phyloP scores from a whole-genome alignment of 1,284 basidiomycete species.

The Cutaneotrichosporon arboriforme region DNA sequence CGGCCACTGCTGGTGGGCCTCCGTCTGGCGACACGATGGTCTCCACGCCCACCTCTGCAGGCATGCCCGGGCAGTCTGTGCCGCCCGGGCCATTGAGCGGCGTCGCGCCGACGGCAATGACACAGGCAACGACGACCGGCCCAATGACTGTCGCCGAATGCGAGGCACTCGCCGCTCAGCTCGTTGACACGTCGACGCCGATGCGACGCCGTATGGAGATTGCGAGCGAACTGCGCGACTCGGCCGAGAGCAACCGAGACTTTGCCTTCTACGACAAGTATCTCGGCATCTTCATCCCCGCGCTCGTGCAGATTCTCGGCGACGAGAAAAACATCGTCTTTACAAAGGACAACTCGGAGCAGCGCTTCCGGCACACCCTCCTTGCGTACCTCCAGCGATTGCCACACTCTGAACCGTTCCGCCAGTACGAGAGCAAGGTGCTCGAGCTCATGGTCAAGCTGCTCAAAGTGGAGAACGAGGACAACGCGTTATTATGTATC shows the following conservation, averaged over 20 bases:
- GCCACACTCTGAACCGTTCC: slow-evolving; percentile 72
- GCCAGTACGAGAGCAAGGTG: slow-evolving; percentile 64
- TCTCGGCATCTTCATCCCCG: slow-evolving; percentile 59
- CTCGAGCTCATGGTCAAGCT: slow-evolving; percentile 72
- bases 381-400: slow-evolving; percentile 85
- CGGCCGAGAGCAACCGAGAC: slow-evolving; percentile 77
- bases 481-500: slow-evolving; percentile 85
- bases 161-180: slow-evolving; percentile 39
- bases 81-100: not conserved
- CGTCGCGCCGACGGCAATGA: not conserved
- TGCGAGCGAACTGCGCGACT: slow-evolving; percentile 77
- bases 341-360: slow-evolving; percentile 69
- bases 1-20: slow-evolving; percentile 17
- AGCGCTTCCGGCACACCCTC: slow-evolving; percentile 75
- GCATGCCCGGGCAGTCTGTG: too few species aligned
- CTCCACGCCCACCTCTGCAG: too few species aligned
- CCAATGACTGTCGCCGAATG: slow-evolving; percentile 40
- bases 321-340: slow-evolving; percentile 67
- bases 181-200: slow-evolving; percentile 30
- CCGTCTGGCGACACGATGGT: slow-evolving; percentile 17
- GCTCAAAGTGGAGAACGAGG: slow-evolving; percentile 89
- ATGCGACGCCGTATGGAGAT: slow-evolving; percentile 22
- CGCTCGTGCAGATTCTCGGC: slow-evolving; percentile 70
- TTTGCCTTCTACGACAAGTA: slow-evolving; percentile 65
- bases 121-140: slow-evolving; percentile 21